These are phyloP conservation scores for Pyrenochaeta sp. DNA, from an alignment of 2,329 filamentous ascomycete species.

Conservation along the genomic window DNA sequence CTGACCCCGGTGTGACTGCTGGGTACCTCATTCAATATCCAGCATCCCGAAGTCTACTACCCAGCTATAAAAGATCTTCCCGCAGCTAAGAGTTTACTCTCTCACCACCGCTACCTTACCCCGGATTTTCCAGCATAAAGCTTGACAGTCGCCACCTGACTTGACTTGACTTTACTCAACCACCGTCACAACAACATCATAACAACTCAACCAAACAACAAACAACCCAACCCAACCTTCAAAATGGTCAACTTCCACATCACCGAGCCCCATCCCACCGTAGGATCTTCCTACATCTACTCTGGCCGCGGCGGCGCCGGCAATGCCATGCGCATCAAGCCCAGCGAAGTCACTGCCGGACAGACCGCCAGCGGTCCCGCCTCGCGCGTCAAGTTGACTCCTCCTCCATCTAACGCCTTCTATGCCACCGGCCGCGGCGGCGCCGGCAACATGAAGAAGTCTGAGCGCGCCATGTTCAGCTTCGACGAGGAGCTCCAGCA, in stretches of 20 bases:
- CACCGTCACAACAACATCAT: conserved; percentile 16
- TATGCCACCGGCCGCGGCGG: conserved; percentile 73
- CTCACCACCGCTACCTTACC: conserved; percentile 17
- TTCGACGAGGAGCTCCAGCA: conserved; percentile 73
- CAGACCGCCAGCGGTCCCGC: conserved; percentile 56
- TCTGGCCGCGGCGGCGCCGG: conserved; percentile 66
- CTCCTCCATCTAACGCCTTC: conserved; percentile 55
- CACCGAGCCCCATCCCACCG: conserved; percentile 68
- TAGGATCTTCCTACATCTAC: conserved; percentile 59
- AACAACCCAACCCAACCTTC: conserved; percentile 24
- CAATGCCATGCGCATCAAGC: conserved; percentile 63
- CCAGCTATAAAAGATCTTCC: too few species aligned
- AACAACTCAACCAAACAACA: conserved; percentile 8
- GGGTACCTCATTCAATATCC: too few species aligned
- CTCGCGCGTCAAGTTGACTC: conserved; percentile 58
- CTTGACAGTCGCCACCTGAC: conserved; percentile 17
- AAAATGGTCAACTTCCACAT: conserved; percentile 59
- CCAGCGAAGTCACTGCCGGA: conserved; percentile 61
- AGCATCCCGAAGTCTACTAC: too few species aligned
- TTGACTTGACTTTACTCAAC: conserved; percentile 12
- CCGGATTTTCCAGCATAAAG: conserved; percentile 11
- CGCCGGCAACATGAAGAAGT: conserved; percentile 67
- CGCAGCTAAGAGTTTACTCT: conserved; percentile 10
- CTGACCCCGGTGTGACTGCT: conserved; percentile 9
- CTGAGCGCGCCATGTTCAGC: conserved; percentile 67